These are phyloP conservation scores for Manihot esculenta DNA, from an alignment of 441 rosid species.

Conservation along the genomic window DNA sequence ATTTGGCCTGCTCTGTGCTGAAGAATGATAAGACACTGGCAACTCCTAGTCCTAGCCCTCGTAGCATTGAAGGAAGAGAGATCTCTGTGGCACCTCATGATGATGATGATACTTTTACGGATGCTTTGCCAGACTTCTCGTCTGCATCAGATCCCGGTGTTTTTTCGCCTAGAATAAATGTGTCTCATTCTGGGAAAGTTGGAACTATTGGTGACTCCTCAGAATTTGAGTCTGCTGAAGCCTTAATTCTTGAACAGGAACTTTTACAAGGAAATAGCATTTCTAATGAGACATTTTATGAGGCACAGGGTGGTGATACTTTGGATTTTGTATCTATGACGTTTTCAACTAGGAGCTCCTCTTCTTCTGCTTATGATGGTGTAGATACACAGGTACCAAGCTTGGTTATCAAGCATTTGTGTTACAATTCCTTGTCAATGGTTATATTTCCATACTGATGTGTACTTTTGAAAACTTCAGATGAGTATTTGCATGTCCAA, in stretches of 20 bases:
- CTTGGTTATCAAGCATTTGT: slow-evolving; percentile 23
- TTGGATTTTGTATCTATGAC: slow-evolving; percentile 87
- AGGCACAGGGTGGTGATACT: slow-evolving; percentile 73
- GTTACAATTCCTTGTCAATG: background rate
- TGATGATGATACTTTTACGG: slow-evolving; percentile 86
- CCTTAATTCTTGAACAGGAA: slow-evolving; percentile 49
- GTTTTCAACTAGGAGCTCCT: slow-evolving; percentile 72
- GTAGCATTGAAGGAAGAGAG: slow-evolving; percentile 45
- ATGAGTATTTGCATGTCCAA: slow-evolving; percentile 97
- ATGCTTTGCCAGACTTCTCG: slow-evolving; percentile 90
- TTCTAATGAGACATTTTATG: slow-evolving; percentile 80
- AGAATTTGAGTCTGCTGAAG: slow-evolving; percentile 57
- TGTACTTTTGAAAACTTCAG: slow-evolving; percentile 50
- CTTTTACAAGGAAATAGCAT: slow-evolving; percentile 51
- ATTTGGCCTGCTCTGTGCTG: slow-evolving; percentile 82
- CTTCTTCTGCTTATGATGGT: slow-evolving; percentile 87
- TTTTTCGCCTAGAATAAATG: slow-evolving; percentile 48
- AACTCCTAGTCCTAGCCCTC: slow-evolving; percentile 33
- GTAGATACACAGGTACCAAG: slow-evolving; percentile 83
- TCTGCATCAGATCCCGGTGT: slow-evolving; percentile 59
- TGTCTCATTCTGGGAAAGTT: slow-evolving; percentile 41
- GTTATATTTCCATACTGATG: slow-evolving; percentile 31
- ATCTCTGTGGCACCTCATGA: slow-evolving; percentile 46
- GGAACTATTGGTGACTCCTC: slow-evolving; percentile 40
- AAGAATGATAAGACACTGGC: slow-evolving; percentile 53